These are phyloP conservation scores for Thalassiosira sp. DNA, from an alignment of 352 stramenopile species.

Conservation along the genomic window DNA sequence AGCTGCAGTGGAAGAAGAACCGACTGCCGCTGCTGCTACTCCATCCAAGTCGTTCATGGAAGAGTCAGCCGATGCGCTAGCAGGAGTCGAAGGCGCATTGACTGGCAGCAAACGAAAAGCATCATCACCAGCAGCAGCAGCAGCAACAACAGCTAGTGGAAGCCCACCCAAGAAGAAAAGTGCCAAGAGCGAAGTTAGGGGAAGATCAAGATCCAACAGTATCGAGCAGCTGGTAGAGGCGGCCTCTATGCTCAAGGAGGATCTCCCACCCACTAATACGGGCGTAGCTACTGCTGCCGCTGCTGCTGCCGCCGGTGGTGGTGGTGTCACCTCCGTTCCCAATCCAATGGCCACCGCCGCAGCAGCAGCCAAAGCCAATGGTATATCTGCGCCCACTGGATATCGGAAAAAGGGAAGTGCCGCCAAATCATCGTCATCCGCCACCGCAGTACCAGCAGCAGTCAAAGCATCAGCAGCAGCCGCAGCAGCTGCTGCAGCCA, in stretches of 20 bases:
- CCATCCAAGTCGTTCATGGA: conserved; percentile 24
- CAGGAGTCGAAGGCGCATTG: conserved; percentile 33
- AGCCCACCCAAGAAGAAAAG: conserved; percentile 1
- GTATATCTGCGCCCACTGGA: conserved; percentile 4
- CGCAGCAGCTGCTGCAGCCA: neutral
- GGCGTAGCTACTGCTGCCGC: neutral
- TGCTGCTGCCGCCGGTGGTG: neutral
- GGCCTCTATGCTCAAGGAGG: conserved; percentile 8
- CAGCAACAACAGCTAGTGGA: too few relatives aligned
- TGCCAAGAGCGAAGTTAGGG: neutral
- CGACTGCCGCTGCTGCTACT: neutral
- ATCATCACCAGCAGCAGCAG: neutral
- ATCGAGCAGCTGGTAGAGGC: conserved; percentile 21
- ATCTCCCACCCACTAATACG: neutral
- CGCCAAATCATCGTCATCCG: neutral
- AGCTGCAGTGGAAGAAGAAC: conserved; percentile 1
- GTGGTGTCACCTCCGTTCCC: conserved; percentile 16
- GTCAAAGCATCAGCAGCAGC: too few relatives aligned
- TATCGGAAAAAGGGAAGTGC: conserved; percentile 17
- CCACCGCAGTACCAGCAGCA: too few relatives aligned
- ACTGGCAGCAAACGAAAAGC: conserved; percentile 11
- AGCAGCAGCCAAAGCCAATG: neutral
- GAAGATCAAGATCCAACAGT: conserved; percentile 18
- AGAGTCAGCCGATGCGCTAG: conserved; percentile 24
- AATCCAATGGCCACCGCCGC: conserved; percentile 19